phyloP scores from a whole-genome alignment of 495 filamentous ascomycete genomes.

The Penicillium samsonianum region DNA sequence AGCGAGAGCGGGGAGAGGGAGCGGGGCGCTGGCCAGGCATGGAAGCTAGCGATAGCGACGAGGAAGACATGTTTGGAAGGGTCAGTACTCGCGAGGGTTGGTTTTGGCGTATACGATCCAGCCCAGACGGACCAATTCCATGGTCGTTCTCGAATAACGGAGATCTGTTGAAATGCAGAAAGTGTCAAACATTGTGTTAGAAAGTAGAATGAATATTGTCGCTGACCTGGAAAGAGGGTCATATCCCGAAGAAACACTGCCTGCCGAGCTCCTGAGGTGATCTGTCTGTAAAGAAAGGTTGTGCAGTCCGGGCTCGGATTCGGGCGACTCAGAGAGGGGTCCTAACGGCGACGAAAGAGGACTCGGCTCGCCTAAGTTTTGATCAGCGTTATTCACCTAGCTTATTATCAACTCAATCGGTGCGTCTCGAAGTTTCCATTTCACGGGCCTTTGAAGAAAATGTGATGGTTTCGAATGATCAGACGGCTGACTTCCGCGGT shows the following conservation, averaged over 20 bases:
- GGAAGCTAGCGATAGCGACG: constrained; percentile 61
- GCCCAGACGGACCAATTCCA: constrained; percentile 68
- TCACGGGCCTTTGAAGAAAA: constrained; percentile 6
- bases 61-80: constrained; percentile 63
- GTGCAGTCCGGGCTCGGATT: constrained; percentile 51
- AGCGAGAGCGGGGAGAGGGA: constrained; percentile 57
- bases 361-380: constrained; percentile 44
- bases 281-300: constrained; percentile 54
- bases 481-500: constrained; percentile 19
- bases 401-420: constrained; percentile 16
- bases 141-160: constrained; percentile 63
- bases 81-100: constrained; percentile 66
- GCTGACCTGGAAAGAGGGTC: constrained; percentile 48
- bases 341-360: constrained; percentile 50
- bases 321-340: constrained; percentile 45
- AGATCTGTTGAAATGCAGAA: constrained; percentile 54
- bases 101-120: constrained; percentile 90
- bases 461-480: constrained; percentile 15
- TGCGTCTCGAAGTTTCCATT: constrained; percentile 6
- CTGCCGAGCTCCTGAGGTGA: constrained; percentile 44
- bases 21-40: constrained; percentile 56
- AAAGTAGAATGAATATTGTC: constrained; percentile 31
- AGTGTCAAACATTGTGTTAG: constrained; percentile 49
- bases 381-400: constrained; percentile 25
- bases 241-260: constrained; percentile 45